A percentile compares a stretch with the other conserved stretches of the same genome.
Evolutionary conservation across 345 rosid genomes (phyloP).

Genomic region (Clausena lansium): DNA sequence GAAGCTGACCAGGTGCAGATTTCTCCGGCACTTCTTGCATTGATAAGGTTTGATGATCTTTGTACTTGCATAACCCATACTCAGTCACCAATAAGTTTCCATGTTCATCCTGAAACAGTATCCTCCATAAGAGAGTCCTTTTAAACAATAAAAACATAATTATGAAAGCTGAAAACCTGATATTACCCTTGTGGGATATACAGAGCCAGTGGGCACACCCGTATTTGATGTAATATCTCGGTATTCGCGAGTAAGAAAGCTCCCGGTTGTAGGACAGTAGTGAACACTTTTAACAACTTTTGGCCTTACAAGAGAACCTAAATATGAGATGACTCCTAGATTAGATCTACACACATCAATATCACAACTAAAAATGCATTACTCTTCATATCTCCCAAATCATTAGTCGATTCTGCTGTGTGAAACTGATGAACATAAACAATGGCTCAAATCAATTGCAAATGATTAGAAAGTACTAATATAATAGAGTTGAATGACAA

Average conservation of each 20-base stretch:
- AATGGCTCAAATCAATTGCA: background rate
- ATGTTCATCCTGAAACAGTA: constrained; percentile 70
- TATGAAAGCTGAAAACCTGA: constrained; percentile 8
- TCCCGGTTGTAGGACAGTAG: constrained; percentile 79
- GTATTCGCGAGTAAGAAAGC: constrained; percentile 75
- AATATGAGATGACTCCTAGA: background rate
- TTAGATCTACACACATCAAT: constrained; percentile 8
- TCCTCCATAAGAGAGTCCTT: constrained; percentile 12
- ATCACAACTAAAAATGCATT: background rate
- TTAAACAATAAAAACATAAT: background rate
- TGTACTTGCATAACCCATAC: constrained; percentile 87
- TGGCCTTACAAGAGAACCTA: constrained; percentile 98
- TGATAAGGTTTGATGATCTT: constrained; percentile 97
- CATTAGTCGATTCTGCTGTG: background rate
- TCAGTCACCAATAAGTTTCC: constrained; percentile 94
- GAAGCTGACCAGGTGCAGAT: constrained; percentile 99
- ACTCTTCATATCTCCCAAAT: background rate
- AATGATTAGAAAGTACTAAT: background rate
- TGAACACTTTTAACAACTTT: constrained; percentile 97
- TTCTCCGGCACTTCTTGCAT: constrained; percentile 99
- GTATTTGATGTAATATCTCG: constrained; percentile 84
- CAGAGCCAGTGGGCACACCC: constrained; percentile 96
- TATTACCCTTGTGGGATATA: constrained; percentile 96
- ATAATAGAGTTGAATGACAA: background rate
- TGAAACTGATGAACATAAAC: background rate